Evolutionary conservation across 257 asterid species (phyloP), one percentile per base, ranked within the genome.

Genomic region (Solanum raphanifolium): DNA sequence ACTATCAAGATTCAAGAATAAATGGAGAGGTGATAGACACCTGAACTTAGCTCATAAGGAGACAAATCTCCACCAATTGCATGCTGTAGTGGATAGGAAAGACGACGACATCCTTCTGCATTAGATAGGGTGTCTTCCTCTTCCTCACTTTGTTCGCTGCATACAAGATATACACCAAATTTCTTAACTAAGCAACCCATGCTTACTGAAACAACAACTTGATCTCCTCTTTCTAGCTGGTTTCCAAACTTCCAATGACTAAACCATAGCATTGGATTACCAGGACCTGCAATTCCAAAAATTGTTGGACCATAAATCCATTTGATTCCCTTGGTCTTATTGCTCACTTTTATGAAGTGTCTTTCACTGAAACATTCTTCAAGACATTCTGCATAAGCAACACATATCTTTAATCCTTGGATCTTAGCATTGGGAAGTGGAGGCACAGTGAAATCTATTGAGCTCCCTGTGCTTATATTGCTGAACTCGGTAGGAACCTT

Each of bases 231-330:
- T 87, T 58, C 68, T 7, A 87, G 18, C 78, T 38, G 78, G 38
- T 73, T 9, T 5, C 66, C 86, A 18, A 76, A 48, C 27, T 38
- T 87, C 88, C 88, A 87, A 9, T 62, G 86, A 69, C 86, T 87
- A 76, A 76, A 76, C 88, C 88, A 87, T 87, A 76, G 58, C 86
- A 58, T 41, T 21, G 75, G 52, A 36, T 39, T 87, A 25, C 72
- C 21, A 35, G 52, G 21, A 36, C 21, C 36, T 21, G 76, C 38
- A 21, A 36, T 36, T 13, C 75, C 85, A 73, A 9, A 35, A 58
- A 78, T 8, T 13, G 65, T 65, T 27, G 86, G 85, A 25, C 78
- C 83, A 38, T 87, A 87, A 38, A 35, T 87, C 86, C 88, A 87
- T 71, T 76, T 58, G 52, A 87, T 25, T 27, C 76, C 86, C 86